Evolutionary conservation across 2,329 filamentous ascomycete genomes (phyloP), one percentile per base, ranked within the genome.

Genomic region (Colletotrichum spaethianum): DNA sequence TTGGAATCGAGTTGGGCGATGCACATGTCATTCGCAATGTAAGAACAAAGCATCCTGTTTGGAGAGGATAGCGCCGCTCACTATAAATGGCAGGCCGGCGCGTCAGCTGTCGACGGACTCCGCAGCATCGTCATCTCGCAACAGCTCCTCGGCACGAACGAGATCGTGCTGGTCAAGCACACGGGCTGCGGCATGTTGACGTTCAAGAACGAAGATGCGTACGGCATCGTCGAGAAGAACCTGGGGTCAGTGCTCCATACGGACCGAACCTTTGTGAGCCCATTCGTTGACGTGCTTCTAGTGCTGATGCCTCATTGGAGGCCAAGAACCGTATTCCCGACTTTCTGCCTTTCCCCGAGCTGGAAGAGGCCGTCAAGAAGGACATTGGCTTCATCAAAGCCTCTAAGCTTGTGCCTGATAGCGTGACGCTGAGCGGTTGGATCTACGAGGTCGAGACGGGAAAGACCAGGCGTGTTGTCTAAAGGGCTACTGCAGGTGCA

Each of bases 391-490:
- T 89, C 75, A 78, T 96, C 74, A 89, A 87, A 80, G 84, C 80
- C 61, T 89, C 85, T 59, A 87, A 87, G 65, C 84, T 92, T 20
- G 85, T 95, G 6, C 84, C 91, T 26, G 85, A 91, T 26, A 83
- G 82, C 33, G 87, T 93, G 4, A 82, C 82, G 0, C 86, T 95
- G 56, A 93, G 88, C 7, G 93, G 93, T 0, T 96, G 93, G 89
- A 82, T 95, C 2, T 95, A 95, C 82, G 91, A 95, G 76, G 92
- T 95, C 52, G 90, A 93, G 84, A 94, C 89, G 1, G 93, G 93
- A 0, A 91, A 85, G 80, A 79, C 73, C 56, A 69, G 60, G 40
- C 64, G 72, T 38, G 66, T 74, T 44, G 77, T 76, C 77, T 77
- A 80, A 81, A 76, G 79, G 75, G 75, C 14, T 5, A 16, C 23